phyloP scores from a whole-genome alignment of 192 early-diverging fungal genomes.

The Coemansia sp. region DNA sequence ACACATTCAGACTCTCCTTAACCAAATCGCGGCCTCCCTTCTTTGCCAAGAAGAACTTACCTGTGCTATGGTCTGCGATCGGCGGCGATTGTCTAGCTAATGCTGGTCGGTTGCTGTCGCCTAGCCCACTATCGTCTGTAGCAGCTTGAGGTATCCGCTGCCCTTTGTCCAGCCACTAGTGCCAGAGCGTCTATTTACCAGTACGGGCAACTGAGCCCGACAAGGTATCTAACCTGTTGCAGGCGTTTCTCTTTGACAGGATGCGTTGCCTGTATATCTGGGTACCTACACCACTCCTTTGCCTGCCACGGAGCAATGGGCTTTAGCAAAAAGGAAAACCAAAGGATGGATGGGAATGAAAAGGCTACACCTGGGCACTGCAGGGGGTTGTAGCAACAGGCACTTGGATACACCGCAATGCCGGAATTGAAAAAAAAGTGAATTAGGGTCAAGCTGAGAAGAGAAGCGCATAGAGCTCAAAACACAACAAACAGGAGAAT shows the following conservation, averaged over 20 bases:
- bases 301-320: neutral
- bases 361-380: neutral
- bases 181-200: neutral
- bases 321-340: neutral
- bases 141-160: neutral
- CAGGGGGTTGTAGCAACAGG: neutral
- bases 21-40: neutral
- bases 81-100: neutral
- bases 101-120: neutral
- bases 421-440: neutral
- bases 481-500: slow-evolving; percentile 1
- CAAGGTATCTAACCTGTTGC: neutral
- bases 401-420: neutral
- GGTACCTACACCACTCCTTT: neutral
- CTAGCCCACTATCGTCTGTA: neutral
- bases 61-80: neutral
- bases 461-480: slow-evolving; percentile 1
- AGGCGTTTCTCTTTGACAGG: neutral
- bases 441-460: neutral
- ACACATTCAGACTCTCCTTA: neutral
- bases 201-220: neutral
- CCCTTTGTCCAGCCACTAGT: neutral
- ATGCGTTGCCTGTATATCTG: neutral
- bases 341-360: neutral
- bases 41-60: neutral